Percentiles rank a stretch among this genome's conserved stretches.
phyloP scores from a whole-genome alignment of 1,284 basidiomycete genomes.

The Salmacisia buchloeana region DNA sequence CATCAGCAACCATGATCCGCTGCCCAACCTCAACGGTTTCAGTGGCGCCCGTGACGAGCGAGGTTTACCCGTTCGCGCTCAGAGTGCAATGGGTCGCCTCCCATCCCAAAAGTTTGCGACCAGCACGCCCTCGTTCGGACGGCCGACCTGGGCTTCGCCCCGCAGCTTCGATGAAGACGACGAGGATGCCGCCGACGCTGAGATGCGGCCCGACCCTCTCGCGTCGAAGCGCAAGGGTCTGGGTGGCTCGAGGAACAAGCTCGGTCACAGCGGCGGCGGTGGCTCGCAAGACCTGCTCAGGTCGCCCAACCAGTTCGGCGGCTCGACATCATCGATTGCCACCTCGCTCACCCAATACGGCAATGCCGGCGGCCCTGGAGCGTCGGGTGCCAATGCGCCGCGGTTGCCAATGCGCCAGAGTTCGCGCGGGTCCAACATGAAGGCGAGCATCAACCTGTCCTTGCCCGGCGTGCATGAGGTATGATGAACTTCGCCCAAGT shows the following conservation, averaged over 20 bases:
- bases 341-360: slow-evolving; percentile 3
- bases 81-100: slow-evolving; percentile 1
- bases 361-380: background rate
- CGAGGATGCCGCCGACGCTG: background rate
- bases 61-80: background rate
- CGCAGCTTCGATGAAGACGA: slow-evolving; percentile 9
- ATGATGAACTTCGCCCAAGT: background rate
- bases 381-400: background rate
- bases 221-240: slow-evolving; percentile 7
- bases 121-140: background rate
- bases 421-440: slow-evolving; percentile 7
- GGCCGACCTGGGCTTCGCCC: background rate
- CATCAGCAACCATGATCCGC: slow-evolving; percentile 1
- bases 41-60: slow-evolving; percentile 3
- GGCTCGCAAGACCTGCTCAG: slow-evolving; percentile 3
- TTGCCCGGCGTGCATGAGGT: slow-evolving; percentile 3
- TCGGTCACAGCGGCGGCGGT: background rate
- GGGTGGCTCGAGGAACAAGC: background rate
- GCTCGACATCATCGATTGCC: background rate
- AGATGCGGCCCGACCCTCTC: background rate
- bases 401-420: background rate
- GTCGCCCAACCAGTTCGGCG: background rate
- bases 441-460: slow-evolving; percentile 4
- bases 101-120: background rate
- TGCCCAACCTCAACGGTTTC: background rate